Evolutionary conservation across 306 rosid species (phyloP), one percentile per base, ranked within the genome.

Genomic region (Begonia fuchsioides): DNA sequence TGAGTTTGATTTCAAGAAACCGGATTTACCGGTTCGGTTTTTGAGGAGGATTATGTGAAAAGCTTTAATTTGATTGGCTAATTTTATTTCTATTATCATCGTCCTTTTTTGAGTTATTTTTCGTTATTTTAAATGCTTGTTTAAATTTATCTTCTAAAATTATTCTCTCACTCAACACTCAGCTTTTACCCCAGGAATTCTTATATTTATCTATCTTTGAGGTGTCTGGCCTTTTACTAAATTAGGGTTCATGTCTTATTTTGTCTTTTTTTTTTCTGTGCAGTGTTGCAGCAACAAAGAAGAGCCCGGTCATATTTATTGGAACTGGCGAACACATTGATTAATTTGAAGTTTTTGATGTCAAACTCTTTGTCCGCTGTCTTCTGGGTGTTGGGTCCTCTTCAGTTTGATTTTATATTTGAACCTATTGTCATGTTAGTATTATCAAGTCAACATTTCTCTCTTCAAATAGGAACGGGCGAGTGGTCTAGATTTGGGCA

Each of bases 281-380:
- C 75, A 82, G 86, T 61, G 93, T 82, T 51, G 96, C 93, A 0
- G 93, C 96, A 57, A 82, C 93, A 56, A 82, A 82, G n/a, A n/a
- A n/a, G 79, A 79, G 90, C 66, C 96, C 93, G 32, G 81, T 86
- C 43, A 79, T 79, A 53, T 82, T 86, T 65, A 79, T 86, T 43
- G 86, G 86, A 64, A 82, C 86, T 12, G 96, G 90, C 74, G 93
- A 82, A 52, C 83, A 82, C 56, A 82, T 79, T 83, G 93, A 82
- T 59, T 83, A 86, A 74, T 82, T 86, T 66, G 93, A 86, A 82
- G 76, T 72, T 51, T 86, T 86, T 50, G 83, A 79, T 76, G 88
- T 81, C 47, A 79, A 86, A 43, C 83, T 90, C 11, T 86, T 86
- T 74, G 93, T 86, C 69, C 76, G 93, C 67, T 90, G 93, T 54